phyloP scores from a whole-genome alignment of 768 basidiomycete species.

The Roridomyces roridus region DNA sequence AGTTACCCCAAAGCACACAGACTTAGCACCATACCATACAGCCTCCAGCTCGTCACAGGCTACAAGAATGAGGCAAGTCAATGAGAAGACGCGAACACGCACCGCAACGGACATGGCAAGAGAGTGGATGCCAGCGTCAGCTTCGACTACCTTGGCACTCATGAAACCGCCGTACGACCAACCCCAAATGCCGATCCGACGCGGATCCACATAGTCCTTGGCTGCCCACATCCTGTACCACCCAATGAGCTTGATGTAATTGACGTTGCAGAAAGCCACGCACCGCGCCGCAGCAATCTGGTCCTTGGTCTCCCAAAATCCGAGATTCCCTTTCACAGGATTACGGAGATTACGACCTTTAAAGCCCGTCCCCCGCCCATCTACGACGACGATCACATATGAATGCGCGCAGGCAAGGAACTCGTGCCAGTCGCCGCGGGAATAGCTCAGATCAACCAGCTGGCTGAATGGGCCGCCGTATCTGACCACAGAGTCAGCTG shows the following conservation, averaged over 20 bases:
- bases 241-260: conserved; percentile 4
- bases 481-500: conserved; percentile 38
- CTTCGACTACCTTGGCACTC: conserved; percentile 92
- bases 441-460: conserved; percentile 68
- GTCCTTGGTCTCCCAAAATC: conserved; percentile 88
- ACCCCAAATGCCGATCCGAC: conserved; percentile 95
- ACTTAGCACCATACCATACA: conserved; percentile 63
- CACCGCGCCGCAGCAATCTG: conserved; percentile 89
- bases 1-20: background rate
- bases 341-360: conserved; percentile 87
- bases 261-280: conserved; percentile 32
- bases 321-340: conserved; percentile 87
- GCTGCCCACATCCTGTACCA: conserved; percentile 77
- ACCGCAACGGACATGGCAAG: conserved; percentile 93
- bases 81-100: conserved; percentile 35
- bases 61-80: conserved; percentile 34
- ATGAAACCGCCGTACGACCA: conserved; percentile 99
- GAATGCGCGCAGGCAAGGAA: conserved; percentile 82
- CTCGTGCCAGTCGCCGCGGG: conserved; percentile 79
- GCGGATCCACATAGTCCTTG: conserved; percentile 87
- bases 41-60: conserved; percentile 88
- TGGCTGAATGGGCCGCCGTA: conserved; percentile 95
- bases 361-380: conserved; percentile 93
- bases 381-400: conserved; percentile 88
- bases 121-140: conserved; percentile 87